Evolutionary conservation across 306 rosid species (phyloP).

Genomic region (Sphenostylis stenocarpa): DNA sequence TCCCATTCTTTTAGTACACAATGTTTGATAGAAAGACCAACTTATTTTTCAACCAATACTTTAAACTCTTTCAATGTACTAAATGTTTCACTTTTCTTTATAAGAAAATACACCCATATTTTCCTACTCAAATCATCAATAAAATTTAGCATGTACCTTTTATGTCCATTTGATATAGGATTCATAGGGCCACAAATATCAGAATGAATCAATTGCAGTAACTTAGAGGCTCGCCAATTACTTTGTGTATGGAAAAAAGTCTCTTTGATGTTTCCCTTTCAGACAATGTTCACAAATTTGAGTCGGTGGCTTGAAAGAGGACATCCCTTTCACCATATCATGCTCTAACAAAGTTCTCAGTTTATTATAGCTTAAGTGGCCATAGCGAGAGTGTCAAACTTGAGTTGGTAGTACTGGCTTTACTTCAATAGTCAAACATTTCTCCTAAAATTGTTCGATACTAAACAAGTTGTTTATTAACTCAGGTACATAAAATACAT

Average conservation of each 20-base stretch:
- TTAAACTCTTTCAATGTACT: not conserved
- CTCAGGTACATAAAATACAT: no score
- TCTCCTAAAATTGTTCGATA: no score
- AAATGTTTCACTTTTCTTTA: not conserved
- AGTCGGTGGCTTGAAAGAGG: not conserved
- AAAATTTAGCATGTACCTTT: not conserved
- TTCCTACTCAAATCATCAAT: not conserved
- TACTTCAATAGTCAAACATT: no score
- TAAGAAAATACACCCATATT: not conserved
- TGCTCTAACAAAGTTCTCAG: not conserved
- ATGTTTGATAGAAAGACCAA: not conserved
- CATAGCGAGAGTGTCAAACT: not conserved
- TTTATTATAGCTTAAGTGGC: not conserved
- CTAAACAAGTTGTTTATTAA: no score
- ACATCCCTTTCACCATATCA: conserved; percentile 2
- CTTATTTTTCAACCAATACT: not conserved
- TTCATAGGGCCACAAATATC: no score
- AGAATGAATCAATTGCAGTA: no score
- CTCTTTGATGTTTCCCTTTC: not conserved
- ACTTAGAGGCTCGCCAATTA: no score
- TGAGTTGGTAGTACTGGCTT: not conserved
- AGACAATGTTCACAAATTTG: conserved; percentile 2
- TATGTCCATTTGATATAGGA: not conserved
- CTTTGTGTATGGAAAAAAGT: not conserved
- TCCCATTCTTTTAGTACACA: not conserved